Evolutionary conservation across 129 eudicot species (phyloP).

Genomic region (Solidago caesia): DNA sequence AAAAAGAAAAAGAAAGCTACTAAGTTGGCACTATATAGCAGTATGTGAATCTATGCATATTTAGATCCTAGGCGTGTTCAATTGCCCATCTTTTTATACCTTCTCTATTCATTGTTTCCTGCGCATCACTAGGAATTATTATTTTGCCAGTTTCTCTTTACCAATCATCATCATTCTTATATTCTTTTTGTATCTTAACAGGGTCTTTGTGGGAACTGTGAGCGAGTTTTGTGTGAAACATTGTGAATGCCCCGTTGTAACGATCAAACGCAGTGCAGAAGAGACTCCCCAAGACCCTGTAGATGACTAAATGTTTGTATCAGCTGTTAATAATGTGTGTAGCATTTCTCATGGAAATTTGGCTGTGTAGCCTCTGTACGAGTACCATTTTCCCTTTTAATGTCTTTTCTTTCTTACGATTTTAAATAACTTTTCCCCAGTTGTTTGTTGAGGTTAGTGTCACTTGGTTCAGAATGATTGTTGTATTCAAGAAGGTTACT

Average conservation of each 20-base stretch:
- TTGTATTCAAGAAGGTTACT: background rate
- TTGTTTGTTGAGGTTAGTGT: constrained; percentile 2
- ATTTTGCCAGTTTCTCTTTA: background rate
- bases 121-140: background rate
- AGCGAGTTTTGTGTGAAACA: constrained; percentile 94
- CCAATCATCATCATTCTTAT: background rate
- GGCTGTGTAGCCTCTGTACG: background rate
- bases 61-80: too few species aligned
- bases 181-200: constrained; percentile 22
- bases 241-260: constrained; percentile 87
- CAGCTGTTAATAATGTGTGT: constrained; percentile 1
- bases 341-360: background rate
- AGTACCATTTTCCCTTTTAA: background rate
- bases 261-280: constrained; percentile 71
- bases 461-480: background rate
- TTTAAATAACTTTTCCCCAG: background rate
- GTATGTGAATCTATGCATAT: background rate
- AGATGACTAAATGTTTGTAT: constrained; percentile 54
- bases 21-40: background rate
- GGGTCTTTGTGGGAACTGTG: constrained; percentile 98
- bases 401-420: background rate
- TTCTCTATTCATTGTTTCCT: background rate
- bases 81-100: too few species aligned
- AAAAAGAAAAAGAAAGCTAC: background rate
- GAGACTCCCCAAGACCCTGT: constrained; percentile 83